Conservation (phyloP, 192 early-diverging fungal species). For the Ramicandelaber brevisporus region DNA sequence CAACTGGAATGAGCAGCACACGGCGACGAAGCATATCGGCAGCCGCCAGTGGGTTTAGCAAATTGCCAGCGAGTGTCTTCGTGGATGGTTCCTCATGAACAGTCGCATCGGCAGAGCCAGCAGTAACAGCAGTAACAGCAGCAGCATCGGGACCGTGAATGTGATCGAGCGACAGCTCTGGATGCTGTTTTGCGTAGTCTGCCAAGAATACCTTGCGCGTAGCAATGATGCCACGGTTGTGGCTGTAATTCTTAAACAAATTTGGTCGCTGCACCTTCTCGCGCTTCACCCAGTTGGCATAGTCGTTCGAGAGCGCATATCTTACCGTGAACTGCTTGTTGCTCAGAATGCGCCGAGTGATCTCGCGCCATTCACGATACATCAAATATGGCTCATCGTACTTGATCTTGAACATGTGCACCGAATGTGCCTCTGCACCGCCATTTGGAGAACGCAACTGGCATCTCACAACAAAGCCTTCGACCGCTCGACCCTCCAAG, state of each 20-base stretch:
- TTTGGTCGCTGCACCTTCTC: slow-evolving; percentile 29
- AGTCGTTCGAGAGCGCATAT: slow-evolving; percentile 34
- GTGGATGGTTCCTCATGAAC: too few relatives aligned
- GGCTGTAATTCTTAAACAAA: slow-evolving; percentile 31
- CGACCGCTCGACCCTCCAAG: slow-evolving; percentile 43
- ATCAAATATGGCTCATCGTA: slow-evolving; percentile 84
- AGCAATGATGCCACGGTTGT: slow-evolving; percentile 58
- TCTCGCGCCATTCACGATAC: slow-evolving; percentile 91
- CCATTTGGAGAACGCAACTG: too few relatives aligned
- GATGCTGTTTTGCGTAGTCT: slow-evolving; percentile 15
- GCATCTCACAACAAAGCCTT: slow-evolving; percentile 85
- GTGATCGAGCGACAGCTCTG: slow-evolving; percentile 2
- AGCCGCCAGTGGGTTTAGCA: slow-evolving; percentile 2
- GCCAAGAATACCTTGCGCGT: slow-evolving; percentile 56
- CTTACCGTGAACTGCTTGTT: slow-evolving; percentile 14
- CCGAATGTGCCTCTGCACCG: slow-evolving; percentile 2
- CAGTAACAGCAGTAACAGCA: too few relatives aligned
- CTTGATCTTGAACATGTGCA: slow-evolving; percentile 75
- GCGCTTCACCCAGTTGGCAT: slow-evolving; percentile 45
- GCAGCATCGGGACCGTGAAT: too few relatives aligned
- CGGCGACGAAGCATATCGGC: slow-evolving; percentile 1
- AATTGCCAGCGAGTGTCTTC: too few relatives aligned
- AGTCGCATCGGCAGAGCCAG: too few relatives aligned
- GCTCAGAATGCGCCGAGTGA: slow-evolving; percentile 38
- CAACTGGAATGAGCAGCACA: slow-evolving; percentile 40